These are phyloP conservation scores for Apiospora aurea DNA, from an alignment of 2,329 filamentous ascomycete species.

Conservation along the genomic window DNA sequence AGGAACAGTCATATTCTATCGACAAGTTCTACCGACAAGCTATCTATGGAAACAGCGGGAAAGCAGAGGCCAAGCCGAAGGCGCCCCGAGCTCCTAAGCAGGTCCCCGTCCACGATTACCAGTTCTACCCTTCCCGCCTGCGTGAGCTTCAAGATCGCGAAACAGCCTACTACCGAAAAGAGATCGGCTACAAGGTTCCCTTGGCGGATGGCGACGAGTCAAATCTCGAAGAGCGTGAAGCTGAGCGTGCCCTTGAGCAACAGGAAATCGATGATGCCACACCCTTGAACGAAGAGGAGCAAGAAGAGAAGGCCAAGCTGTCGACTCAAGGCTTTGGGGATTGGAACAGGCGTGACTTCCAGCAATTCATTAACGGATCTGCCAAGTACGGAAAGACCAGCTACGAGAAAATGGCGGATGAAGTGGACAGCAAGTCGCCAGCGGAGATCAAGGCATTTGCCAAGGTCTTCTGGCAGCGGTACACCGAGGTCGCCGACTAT, in stretches of 20 bases:
- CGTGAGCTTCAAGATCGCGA: constrained; percentile 94
- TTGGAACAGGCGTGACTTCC: constrained; percentile 98
- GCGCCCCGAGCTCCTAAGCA: constrained; percentile 96
- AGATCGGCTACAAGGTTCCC: constrained; percentile 93
- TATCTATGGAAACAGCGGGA: constrained; percentile 75
- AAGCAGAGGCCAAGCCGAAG: constrained; percentile 89
- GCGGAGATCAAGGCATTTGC: constrained; percentile 90
- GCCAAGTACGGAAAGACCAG: constrained; percentile 90
- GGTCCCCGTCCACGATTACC: constrained; percentile 90
- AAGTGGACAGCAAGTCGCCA: constrained; percentile 88
- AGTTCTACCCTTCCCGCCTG: constrained; percentile 89
- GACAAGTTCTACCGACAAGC: constrained; percentile 98
- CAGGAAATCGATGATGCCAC: constrained; percentile 92
- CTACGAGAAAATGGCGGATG: constrained; percentile 83
- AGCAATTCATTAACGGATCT: constrained; percentile 96
- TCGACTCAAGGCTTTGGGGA: constrained; percentile 87
- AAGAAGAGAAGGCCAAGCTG: constrained; percentile 82
- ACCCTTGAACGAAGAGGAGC: constrained; percentile 87
- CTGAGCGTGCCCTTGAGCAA: constrained; percentile 86
- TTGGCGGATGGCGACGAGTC: constrained; percentile 88
- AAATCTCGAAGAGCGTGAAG: constrained; percentile 84
- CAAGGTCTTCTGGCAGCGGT: constrained; percentile 95
- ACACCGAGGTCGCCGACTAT: constrained; percentile 88
- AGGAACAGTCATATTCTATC: constrained; percentile 97
- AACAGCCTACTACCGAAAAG: constrained; percentile 93